Percentiles rank a stretch among this genome's conserved stretches.
Evolutionary conservation across 1,139 yeast species (phyloP).

Genomic region (Debaryomycetaceae sp.): DNA sequence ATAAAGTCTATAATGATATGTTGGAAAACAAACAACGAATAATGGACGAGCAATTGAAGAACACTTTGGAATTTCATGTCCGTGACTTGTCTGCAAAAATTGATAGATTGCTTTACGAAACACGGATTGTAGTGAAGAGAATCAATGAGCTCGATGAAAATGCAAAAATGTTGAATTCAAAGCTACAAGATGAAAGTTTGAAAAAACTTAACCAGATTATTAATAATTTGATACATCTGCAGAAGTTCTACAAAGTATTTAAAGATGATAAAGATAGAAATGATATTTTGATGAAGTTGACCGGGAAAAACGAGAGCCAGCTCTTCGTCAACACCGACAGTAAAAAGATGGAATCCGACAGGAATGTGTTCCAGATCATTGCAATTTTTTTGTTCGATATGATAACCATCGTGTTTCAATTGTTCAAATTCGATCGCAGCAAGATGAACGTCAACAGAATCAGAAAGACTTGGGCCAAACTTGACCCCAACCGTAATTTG

Average conservation of each 20-base stretch:
- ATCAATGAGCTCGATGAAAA: conserved; percentile 81
- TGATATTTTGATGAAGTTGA: conserved; percentile 24
- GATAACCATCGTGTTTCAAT: conserved; percentile 26
- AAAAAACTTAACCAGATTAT: conserved; percentile 27
- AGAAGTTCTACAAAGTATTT: conserved; percentile 32
- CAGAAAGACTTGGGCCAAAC: conserved; percentile 38
- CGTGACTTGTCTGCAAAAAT: conserved; percentile 65
- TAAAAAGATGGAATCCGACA: conserved; percentile 2
- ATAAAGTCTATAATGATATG: conserved; percentile 28
- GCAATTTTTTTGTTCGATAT: conserved; percentile 31
- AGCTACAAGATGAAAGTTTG: conserved; percentile 27
- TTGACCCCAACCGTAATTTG: conserved; percentile 44
- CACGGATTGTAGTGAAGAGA: conserved; percentile 66
- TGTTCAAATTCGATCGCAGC: conserved; percentile 35
- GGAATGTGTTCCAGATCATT: conserved; percentile 13
- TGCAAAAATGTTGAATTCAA: conserved; percentile 43
- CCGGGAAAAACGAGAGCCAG: conserved; percentile 21
- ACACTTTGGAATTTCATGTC: conserved; percentile 46
- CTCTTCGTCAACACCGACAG: conserved; percentile 3
- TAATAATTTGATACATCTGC: conserved; percentile 35
- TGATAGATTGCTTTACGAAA: conserved; percentile 78
- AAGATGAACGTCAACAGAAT: conserved; percentile 47
- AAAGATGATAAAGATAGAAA: conserved; percentile 26
- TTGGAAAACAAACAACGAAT: conserved; percentile 27
- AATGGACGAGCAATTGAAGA: conserved; percentile 29